Base-by-base conservation (phyloP, 1,284 basidiomycete species). In the Ceratorhiza oryzae-sativae region DNA sequence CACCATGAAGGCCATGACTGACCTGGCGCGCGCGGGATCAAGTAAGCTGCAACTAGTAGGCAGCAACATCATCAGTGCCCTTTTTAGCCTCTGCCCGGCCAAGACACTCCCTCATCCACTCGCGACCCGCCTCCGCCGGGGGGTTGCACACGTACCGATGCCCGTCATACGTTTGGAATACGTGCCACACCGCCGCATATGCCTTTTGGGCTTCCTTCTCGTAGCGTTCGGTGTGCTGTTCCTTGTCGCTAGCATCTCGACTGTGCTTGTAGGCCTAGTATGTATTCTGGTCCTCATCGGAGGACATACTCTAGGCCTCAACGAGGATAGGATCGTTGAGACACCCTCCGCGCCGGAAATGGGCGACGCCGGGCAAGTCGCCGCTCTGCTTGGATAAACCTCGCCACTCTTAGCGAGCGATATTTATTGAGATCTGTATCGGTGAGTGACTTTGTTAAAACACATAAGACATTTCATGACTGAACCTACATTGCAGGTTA, bases 111-210 rank as follows among this genome's bases (percentile, higher is more conserved):
- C 13, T 39, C 13, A 13, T 39, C 42, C 63, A 32, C 12, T 67
- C 12, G 25, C n/a, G 30, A 55, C 48, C 13, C 63, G 63, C 36
- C 48, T 67, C 34, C 18, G 51, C 12, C 63, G 48, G 42, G 49
- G 61, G 20, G 48, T 67, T 12, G 63, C 49, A 20, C 63, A 67
- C 25, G 32, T 67, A 30, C 27, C 61, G 13, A 36, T 63, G 6
- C 49, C 30, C 25, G 20, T 51, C 20, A 20, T 30, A 41, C 32
- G 34, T 15, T n/a, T 25, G 3, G 18, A 10, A 8, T 10, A 25
- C 6, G 30, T 55, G 20, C 18, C 34, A 9, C 55, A 51, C 49
- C 63, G 39, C 13, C 42, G 55, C 48, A 4, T 67, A 18, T 46
- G 49, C 34, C 27, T 49, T 23, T 23, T 27, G 6, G 5, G 13